These are phyloP conservation scores for Kockiozyma suomiensis DNA, from an alignment of 805 yeast genomes.

Conservation along the genomic window DNA sequence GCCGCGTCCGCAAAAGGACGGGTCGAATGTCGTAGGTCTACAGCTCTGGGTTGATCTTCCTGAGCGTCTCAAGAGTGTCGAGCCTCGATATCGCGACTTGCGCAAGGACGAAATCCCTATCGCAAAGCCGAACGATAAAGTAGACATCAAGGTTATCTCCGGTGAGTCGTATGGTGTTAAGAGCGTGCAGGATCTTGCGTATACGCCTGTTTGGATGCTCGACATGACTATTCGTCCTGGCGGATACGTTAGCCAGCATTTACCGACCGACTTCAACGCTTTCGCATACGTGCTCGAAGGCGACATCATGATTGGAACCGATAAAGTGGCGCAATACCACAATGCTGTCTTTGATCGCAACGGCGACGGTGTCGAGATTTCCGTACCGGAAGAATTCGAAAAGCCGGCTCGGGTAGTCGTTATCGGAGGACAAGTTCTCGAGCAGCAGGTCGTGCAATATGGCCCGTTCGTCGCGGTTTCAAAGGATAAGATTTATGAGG, in stretches of 20 bases:
- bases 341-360: constrained; percentile 34
- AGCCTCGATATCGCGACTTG: constrained; percentile 79
- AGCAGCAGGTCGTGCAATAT: constrained; percentile 67
- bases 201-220: constrained; percentile 77
- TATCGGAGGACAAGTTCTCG: constrained; percentile 39
- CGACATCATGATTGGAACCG: constrained; percentile 31
- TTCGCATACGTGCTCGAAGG: constrained; percentile 40
- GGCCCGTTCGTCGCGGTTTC: constrained; percentile 89
- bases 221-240: constrained; percentile 68
- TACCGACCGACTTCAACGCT: constrained; percentile 44
- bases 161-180: constrained; percentile 77
- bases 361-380: constrained; percentile 36
- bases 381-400: constrained; percentile 32
- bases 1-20: constrained; percentile 60
- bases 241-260: constrained; percentile 61
- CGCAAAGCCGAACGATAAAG: constrained; percentile 64
- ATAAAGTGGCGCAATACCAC: constrained; percentile 28
- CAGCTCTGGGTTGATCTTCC: constrained; percentile 91
- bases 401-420: constrained; percentile 32
- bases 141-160: constrained; percentile 64
- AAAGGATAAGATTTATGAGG: constrained; percentile 65
- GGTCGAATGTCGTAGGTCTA: constrained; percentile 59
- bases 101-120: constrained; percentile 70
- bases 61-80: constrained; percentile 57
- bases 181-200: constrained; percentile 72